phyloP scores from a whole-genome alignment of 1,139 yeast species.

The Hyphopichia fennica region DNA sequence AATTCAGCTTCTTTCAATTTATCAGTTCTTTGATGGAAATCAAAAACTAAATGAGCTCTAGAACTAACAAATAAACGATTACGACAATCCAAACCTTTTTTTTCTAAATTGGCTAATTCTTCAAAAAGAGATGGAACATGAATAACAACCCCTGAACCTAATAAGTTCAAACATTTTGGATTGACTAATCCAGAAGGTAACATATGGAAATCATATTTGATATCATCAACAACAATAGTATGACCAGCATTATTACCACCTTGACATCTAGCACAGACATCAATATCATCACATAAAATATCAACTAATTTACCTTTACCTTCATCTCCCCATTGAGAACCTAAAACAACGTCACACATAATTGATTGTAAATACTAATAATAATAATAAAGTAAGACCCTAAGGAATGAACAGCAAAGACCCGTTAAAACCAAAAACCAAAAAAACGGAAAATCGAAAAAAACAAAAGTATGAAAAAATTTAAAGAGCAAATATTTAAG shows the following conservation, averaged over 20 bases:
- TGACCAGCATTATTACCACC: constrained; percentile 99
- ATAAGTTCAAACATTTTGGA: constrained; percentile 82
- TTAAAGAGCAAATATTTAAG: not conserved
- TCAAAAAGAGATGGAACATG: constrained; percentile 91
- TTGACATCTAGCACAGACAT: constrained; percentile 96
- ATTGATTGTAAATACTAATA: not conserved
- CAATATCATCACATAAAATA: constrained; percentile 87
- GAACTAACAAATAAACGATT: constrained; percentile 85
- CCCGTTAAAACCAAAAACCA: constrained; percentile 5
- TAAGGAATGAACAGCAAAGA: constrained; percentile 10
- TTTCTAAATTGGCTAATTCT: constrained; percentile 78
- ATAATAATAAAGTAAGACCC: constrained; percentile 1
- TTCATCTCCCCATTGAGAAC: constrained; percentile 99
- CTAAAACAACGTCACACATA: constrained; percentile 92
- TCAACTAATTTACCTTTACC: constrained; percentile 98
- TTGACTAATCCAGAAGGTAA: constrained; percentile 95
- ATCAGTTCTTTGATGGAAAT: constrained; percentile 96
- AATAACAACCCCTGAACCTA: constrained; percentile 96
- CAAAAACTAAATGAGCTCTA: constrained; percentile 95
- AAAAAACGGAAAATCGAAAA: not conserved
- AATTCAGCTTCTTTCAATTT: constrained; percentile 93
- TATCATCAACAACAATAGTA: constrained; percentile 87
- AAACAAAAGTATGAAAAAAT: no score
- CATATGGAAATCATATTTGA: constrained; percentile 97
- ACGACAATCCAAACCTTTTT: constrained; percentile 77